Conservation (phyloP, 202 grass and related monocot species). For the Schoenoplectus triqueter region DNA sequence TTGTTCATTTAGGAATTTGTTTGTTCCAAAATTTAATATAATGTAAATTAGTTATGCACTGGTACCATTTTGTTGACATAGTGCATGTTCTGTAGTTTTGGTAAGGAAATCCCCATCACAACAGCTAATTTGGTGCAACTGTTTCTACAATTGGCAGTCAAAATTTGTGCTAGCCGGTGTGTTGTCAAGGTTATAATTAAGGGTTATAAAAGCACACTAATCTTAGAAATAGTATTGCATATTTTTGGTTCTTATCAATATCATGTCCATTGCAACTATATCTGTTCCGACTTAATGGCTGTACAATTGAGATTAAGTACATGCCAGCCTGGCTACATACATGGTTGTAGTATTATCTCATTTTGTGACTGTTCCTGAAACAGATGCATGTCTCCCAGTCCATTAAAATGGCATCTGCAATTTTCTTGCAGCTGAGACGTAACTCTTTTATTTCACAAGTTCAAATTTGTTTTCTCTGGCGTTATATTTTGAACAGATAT, state of each 20-base stretch:
- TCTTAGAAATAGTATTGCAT: background rate
- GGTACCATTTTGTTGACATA: background rate
- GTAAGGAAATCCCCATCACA: background rate
- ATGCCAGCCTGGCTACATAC: background rate
- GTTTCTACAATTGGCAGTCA: background rate
- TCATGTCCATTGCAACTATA: background rate
- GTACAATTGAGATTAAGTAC: background rate
- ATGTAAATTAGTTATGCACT: background rate
- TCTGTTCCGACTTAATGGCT: background rate
- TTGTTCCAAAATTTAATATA: background rate
- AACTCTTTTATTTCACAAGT: constrained; percentile 17
- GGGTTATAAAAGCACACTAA: background rate
- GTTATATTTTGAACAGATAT: constrained; percentile 16
- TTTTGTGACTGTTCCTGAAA: background rate
- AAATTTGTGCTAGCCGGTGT: constrained; percentile 2
- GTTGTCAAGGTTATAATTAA: constrained; percentile 5
- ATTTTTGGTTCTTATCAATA: background rate
- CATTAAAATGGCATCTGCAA: background rate
- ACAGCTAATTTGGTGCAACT: background rate
- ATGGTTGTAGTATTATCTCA: background rate
- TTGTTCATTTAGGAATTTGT: background rate
- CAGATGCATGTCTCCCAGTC: constrained; percentile 5
- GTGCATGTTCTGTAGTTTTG: background rate
- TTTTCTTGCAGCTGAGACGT: background rate
- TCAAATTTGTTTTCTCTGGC: background rate